Conservation (phyloP, 1,284 basidiomycete species). For the Puccinia hordei region DNA sequence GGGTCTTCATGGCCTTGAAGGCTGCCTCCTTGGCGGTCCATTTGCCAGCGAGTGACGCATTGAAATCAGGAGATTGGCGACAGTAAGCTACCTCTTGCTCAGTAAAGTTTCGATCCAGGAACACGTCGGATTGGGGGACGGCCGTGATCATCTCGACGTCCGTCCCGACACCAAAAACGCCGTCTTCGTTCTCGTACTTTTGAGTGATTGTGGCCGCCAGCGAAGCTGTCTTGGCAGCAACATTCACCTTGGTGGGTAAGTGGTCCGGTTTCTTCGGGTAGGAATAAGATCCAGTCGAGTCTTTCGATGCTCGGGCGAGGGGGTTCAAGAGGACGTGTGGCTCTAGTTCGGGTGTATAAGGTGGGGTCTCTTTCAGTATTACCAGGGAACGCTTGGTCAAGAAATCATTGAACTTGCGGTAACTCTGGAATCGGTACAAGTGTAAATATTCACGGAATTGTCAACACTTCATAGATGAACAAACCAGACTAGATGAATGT, state of each 20-base stretch:
- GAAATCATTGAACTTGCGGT: slow-evolving; percentile 75
- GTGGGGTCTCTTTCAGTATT: slow-evolving; percentile 91
- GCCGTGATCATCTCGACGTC: slow-evolving; percentile 79
- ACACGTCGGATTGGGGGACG: slow-evolving; percentile 78
- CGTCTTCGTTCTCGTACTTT: slow-evolving; percentile 58
- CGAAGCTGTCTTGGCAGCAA: slow-evolving; percentile 63
- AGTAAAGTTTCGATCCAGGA: slow-evolving; percentile 91
- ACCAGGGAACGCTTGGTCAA: slow-evolving; percentile 65
- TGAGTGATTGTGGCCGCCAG: slow-evolving; percentile 71
- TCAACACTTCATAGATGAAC: neutral
- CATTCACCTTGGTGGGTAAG: slow-evolving; percentile 35
- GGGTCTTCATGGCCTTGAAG: slow-evolving; percentile 93
- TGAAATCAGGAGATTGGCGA: slow-evolving; percentile 77
- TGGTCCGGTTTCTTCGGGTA: slow-evolving; percentile 70
- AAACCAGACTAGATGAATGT: slow-evolving; percentile 67
- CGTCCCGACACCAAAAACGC: slow-evolving; percentile 56
- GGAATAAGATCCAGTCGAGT: slow-evolving; percentile 74
- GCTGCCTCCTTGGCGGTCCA: slow-evolving; percentile 98
- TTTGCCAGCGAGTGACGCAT: slow-evolving; percentile 88
- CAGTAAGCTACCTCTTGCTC: slow-evolving; percentile 85
- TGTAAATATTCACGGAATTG: neutral
- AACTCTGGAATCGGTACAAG: slow-evolving; percentile 57
- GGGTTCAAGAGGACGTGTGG: slow-evolving; percentile 87
- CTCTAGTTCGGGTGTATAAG: slow-evolving; percentile 85
- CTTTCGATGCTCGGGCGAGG: slow-evolving; percentile 78